Base-by-base conservation (phyloP, 371 early-diverging fungal genomes). In the Mortierella sp. region DNA sequence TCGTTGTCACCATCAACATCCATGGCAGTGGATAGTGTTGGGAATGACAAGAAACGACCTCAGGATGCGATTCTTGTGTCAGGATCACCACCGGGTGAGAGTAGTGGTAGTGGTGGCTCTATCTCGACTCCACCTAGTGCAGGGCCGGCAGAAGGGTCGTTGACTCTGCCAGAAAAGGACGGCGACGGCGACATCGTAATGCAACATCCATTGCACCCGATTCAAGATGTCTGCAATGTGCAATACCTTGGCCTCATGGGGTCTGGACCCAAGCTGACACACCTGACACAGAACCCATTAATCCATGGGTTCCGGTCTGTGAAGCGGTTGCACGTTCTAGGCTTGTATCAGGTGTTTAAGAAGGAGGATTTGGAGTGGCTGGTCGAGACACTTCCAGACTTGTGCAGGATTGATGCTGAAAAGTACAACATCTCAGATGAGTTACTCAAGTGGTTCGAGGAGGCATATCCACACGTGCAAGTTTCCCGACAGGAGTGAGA, bases 181-280 rank as follows among this genome's bases (percentile, higher is more conserved):
- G 12, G 18, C 12, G 55, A 56, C 7, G 67, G 30, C 14, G 69
- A 69, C 9, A n/a, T 59, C 10, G 54, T 42, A n/a, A 57, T 60
- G 68, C 52, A 30, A 24, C 58, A 66, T 16, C 55, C 42, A 14
- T 26, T 70, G 23, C 78, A 76, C 49, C 78, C 78, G 5, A 58
- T 76, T 18, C 78, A 76, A 16, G 52, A 63, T 8, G 54, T 76
- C 34, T 45, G 34, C 21, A 58, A 70, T 2, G 56, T 76, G 3
- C 70, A 70, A 34, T 70, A 76, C n/a, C 60, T 76, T 5, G 78
- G 78, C 0, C 26, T 76, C 23, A 76, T 70, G 78, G 78, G 78
- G 4, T 53, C 48, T 39, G 71, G 70, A 2, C 61, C 70, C 18
- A 69, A 70, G 23, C 27, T 76, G 49, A 62, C 63, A 9, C 30